phyloP scores from a whole-genome alignment of 257 asterid species.

The Echium plantagineum region DNA sequence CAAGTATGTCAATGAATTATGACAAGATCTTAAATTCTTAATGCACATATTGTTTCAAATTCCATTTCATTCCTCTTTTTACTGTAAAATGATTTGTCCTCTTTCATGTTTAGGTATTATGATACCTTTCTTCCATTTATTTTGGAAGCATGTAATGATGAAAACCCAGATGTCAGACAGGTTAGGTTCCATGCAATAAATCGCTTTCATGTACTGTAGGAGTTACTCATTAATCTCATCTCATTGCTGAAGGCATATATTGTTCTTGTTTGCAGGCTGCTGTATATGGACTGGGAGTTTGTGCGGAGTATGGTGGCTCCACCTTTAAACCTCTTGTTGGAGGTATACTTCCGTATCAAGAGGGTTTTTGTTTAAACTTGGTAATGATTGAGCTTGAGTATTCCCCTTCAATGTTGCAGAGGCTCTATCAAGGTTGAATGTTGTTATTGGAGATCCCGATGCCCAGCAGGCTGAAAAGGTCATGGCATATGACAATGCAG shows the following conservation, averaged over 20 bases:
- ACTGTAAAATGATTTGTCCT: not conserved
- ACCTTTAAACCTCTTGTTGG: conserved; percentile 80
- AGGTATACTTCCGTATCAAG: conserved; percentile 28
- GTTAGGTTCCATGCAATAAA: conserved; percentile 17
- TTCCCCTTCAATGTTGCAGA: conserved; percentile 32
- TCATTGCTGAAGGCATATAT: conserved; percentile 11
- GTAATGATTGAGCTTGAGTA: conserved; percentile 1
- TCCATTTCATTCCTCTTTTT: conserved; percentile 1
- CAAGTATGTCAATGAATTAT: conserved; percentile 31
- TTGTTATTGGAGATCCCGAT: conserved; percentile 62
- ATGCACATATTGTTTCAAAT: conserved; percentile 2
- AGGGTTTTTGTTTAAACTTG: not conserved
- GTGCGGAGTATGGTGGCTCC: conserved; percentile 89
- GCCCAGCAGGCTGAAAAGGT: conserved; percentile 54
- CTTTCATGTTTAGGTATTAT: conserved; percentile 53
- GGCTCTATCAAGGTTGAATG: conserved; percentile 84
- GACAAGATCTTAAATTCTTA: not conserved
- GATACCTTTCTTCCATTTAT: conserved; percentile 89
- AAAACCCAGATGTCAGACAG: conserved; percentile 89
- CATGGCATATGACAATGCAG: conserved; percentile 98
- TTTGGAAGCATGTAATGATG: conserved; percentile 95
- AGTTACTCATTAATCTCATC: not conserved
- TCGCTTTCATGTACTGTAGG: not conserved
- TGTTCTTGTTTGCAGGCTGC: conserved; percentile 58
- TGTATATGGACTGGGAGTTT: conserved; percentile 90